Percentiles rank a stretch among this genome's conserved stretches.
Evolutionary conservation across 768 basidiomycete species (phyloP).

Genomic region (Russula abietina): DNA sequence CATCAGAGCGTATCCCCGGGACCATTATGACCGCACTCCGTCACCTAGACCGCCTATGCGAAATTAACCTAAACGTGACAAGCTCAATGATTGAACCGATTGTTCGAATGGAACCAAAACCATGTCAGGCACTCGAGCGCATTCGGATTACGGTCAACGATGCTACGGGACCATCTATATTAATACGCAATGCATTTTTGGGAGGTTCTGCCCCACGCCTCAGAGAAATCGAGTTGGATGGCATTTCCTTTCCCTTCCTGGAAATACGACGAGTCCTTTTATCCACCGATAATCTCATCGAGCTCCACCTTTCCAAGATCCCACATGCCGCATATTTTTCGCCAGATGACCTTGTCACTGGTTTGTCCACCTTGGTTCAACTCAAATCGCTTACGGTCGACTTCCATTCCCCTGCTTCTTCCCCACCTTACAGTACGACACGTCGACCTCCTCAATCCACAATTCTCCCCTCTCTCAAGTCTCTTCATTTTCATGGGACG

Average conservation of each 20-base stretch:
- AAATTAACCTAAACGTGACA: neutral
- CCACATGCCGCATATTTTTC: neutral
- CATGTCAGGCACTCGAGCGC: constrained; percentile 17
- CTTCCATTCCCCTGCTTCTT: neutral
- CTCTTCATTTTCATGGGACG: neutral
- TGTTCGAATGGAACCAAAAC: constrained; percentile 28
- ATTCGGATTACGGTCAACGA: constrained; percentile 28
- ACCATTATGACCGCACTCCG: neutral
- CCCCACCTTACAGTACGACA: too few species aligned
- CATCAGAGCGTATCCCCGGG: neutral
- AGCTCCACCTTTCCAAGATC: neutral
- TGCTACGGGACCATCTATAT: constrained; percentile 33
- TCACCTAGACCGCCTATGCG: neutral
- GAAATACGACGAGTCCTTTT: neutral
- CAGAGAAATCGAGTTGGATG: neutral
- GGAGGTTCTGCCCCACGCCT: neutral
- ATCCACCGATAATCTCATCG: neutral
- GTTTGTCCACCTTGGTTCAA: neutral
- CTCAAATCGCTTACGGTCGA: neutral
- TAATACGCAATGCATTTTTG: neutral
- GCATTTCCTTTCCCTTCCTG: neutral
- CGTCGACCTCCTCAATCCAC: neutral
- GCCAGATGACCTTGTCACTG: neutral
- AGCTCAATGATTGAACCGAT: constrained; percentile 15
- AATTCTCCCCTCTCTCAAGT: neutral